Percentiles rank a stretch among this genome's conserved stretches.
phyloP scores from a whole-genome alignment of 257 asterid genomes.

The Plantago major region DNA sequence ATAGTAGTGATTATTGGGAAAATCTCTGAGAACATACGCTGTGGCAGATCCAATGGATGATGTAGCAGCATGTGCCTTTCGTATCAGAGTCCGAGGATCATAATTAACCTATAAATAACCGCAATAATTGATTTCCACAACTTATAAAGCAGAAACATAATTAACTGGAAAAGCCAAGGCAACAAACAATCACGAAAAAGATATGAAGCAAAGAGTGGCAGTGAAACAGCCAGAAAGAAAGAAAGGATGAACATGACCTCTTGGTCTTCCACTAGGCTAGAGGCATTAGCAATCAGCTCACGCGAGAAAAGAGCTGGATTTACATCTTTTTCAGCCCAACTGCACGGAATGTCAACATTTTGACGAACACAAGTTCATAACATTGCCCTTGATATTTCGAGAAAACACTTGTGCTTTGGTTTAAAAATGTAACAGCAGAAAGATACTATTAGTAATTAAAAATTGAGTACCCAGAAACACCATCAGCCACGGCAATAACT shows the following conservation, averaged over 20 bases:
- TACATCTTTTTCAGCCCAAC: slow-evolving; percentile 83
- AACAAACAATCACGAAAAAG: neutral
- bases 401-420: neutral
- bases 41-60: slow-evolving; percentile 86
- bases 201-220: neutral
- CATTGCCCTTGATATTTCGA: no score
- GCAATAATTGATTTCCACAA: neutral
- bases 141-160: neutral
- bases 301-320: slow-evolving; percentile 81
- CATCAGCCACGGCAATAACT: slow-evolving; percentile 89
- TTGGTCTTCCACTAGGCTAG: slow-evolving; percentile 48
- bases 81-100: slow-evolving; percentile 66
- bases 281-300: slow-evolving; percentile 56
- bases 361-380: neutral
- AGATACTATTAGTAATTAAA: neutral
- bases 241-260: slow-evolving; percentile 37
- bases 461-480: slow-evolving; percentile 72
- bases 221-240: slow-evolving; percentile 8
- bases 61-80: slow-evolving; percentile 83
- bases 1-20: neutral
- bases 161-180: neutral
- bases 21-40: slow-evolving; percentile 39
- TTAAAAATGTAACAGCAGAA: neutral
- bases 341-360: slow-evolving; percentile 23
- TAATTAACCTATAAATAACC: slow-evolving; percentile 45